Base-by-base conservation (phyloP, 2,329 filamentous ascomycete genomes). In the Remersonia thermophila region DNA sequence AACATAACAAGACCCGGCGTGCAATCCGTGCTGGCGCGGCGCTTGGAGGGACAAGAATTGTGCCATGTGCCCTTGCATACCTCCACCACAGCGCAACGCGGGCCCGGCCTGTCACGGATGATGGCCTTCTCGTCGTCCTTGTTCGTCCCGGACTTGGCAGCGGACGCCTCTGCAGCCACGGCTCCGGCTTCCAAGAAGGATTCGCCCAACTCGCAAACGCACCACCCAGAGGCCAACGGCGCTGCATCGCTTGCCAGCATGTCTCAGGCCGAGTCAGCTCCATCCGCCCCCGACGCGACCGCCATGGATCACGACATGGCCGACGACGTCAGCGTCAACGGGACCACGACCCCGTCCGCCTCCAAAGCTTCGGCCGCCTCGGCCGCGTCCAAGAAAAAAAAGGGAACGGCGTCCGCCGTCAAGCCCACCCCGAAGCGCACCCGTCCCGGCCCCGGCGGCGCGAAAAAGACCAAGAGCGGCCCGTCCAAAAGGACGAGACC, bases 371-470 rank as follows among this genome's bases (percentile, higher is more conserved):
- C n/a, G n/a, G 20, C 20, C 9, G 5, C 20, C 20, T 23, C 9
- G 20, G 16, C 35, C 17, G 28, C 33, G 11, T 12, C 44, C 4
- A 45, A 47, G 31, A 54, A 46, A 38, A 55, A 55, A 38, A 54
- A 52, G 32, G 52, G 52, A 30, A 66, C 58, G 0, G 65, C 65
- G 0, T 51, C 58, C 1, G 40, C 52, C 4, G 43, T 63, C 12
- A 68, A 66, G 45, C 31, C 27, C 4, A 44, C 48, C 0, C 50
- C 59, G 14, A 66, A 62, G 40, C 55, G 61, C 15, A 50, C 56
- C 35, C 35, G 50, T 30, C 50, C 52, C 6, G 45, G 28, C n/a
- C 12, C 31, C 13, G 33, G 38, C 26, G 39, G 36, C 15, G 18
- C 35, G 5, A 46, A 57, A 36, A 60, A 55, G 38, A 26, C 44